Evolutionary conservation across 176 grass and related monocot genomes (phyloP), one percentile per base, ranked within the genome.

Genomic region (Carex kokanica): DNA sequence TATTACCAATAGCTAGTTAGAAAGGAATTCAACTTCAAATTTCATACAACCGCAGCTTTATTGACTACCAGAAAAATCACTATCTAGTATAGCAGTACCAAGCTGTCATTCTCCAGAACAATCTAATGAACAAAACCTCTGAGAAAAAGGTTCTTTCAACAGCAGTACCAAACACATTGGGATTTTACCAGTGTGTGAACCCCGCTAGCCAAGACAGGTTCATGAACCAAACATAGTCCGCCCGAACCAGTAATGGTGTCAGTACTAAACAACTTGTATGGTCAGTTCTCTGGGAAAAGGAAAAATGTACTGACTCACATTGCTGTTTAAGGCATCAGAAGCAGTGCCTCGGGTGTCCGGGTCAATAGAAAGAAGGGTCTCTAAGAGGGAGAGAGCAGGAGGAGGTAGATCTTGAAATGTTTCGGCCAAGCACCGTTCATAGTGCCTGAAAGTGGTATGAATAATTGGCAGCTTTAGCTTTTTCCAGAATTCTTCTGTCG

Each of bases 321-420:
- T 91, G 83, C 91, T 99, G 66, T 94, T 93, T 10, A 99, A 88
- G 86, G 89, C 97, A 82, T 92, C 93, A 83, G 97, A 89, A 60
- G 93, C 89, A 6, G 93, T 94, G 78, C 97, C 93, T 73, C 97
- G 91, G 55, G 81, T 78, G 59, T 91, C 91, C 56, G 97, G 97
- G 51, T 96, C 91, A 70, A 99, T 87, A 63, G 91, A 86, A 41
- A 99, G 86, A 69, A 99, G 91, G 40, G 91, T 99, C n/a, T 88
- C 90, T 1, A 99, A 65, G 31, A 99, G 93, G 81, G 93, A 82
- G 27, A 99, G 71, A 23, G 88, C 84, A 52, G 97, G 85, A 68
- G 89, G 83, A 41, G 86, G 51, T 63, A 90, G 13, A 53, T 92
- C 90, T 79, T 93, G 88, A 85, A 99, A 94, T 52, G 84, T 96